Base-by-base conservation (phyloP, 495 filamentous ascomycete species). In the Cercophora sp. region DNA sequence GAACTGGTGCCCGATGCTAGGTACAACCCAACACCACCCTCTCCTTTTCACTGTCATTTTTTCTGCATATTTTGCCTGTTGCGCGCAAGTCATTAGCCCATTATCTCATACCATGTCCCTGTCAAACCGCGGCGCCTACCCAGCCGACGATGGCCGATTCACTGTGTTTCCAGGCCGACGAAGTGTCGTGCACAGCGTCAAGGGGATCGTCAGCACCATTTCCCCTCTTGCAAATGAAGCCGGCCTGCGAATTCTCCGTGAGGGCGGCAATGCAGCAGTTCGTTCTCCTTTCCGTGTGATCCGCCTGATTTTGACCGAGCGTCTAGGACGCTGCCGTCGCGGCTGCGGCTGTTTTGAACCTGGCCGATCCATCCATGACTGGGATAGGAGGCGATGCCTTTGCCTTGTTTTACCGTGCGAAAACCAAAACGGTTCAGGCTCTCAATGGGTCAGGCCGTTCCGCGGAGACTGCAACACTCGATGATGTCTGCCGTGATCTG, bases 361-460 rank as follows among this genome's bases (percentile, higher is more conserved):
- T 93, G 52, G 89, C 88, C 6, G 89, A 94, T 58, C 89, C 89
- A 8, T 73, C 81, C 6, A 88, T 83, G 9, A 92, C 88, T 8
- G 89, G 89, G 3, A 91, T 94, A 52, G 89, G 89, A 47, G 89
- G 89, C 15, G 89, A 94, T 64, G 85, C 88, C 78, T 94, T 94
- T 73, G 88, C 85, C 63, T 77, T 94, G 4, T 91, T 81, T 74
- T 92, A 89, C 69, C 72, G 85, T 57, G 81, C 83, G 42, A 80
- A 83, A 60, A 85, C 81, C 1, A 84, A 83, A 61, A 87, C 84
- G 41, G 79, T 92, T 20, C 78, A 78, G 57, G 83, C 85, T 8
- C 65, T 94, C 48, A 94, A 94, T 60, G 89, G 88, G 20, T 89
- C 86, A 8, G 89, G 89, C 6, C 78, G 89, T 13, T 81, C 86